Conservation (phyloP, 2,329 filamentous ascomycete genomes). For the Botrytis fragariae region DNA sequence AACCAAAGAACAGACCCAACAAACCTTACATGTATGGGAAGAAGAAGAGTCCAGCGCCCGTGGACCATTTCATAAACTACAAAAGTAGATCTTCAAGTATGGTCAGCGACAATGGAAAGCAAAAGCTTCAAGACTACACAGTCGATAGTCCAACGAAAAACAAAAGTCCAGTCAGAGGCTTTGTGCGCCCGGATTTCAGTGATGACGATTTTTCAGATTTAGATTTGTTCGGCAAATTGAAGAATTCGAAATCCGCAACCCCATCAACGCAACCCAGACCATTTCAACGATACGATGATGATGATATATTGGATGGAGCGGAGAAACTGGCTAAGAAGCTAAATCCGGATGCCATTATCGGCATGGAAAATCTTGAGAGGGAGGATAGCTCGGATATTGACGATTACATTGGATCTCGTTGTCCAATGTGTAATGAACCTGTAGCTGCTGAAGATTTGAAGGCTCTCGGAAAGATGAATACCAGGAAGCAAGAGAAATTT, state of each 20-base stretch:
- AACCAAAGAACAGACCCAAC: background rate
- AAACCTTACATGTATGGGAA: background rate
- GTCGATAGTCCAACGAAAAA: background rate
- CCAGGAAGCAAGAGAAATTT: conserved; percentile 60
- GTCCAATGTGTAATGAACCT: conserved; percentile 64
- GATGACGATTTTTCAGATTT: conserved; percentile 5
- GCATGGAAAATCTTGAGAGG: background rate
- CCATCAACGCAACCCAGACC: background rate
- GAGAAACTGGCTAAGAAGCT: conserved; percentile 11
- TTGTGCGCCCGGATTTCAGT: conserved; percentile 3
- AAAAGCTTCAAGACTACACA: background rate
- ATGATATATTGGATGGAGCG: conserved; percentile 10
- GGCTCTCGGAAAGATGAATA: conserved; percentile 52
- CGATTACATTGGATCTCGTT: conserved; percentile 40
- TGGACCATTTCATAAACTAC: background rate
- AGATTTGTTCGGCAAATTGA: background rate
- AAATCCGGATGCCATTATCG: background rate
- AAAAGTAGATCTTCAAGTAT: conserved; percentile 15
- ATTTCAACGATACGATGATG: conserved; percentile 14
- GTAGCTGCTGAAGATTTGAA: conserved; percentile 57
- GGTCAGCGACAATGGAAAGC: conserved; percentile 4
- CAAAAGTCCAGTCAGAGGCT: conserved; percentile 3
- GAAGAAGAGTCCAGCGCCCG: conserved; percentile 16
- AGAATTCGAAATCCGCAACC: background rate
- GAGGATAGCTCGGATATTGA: conserved; percentile 7